Evolutionary conservation across 345 rosid species (phyloP), one percentile per base, ranked within the genome.

Genomic region (Excoecaria agallocha): DNA sequence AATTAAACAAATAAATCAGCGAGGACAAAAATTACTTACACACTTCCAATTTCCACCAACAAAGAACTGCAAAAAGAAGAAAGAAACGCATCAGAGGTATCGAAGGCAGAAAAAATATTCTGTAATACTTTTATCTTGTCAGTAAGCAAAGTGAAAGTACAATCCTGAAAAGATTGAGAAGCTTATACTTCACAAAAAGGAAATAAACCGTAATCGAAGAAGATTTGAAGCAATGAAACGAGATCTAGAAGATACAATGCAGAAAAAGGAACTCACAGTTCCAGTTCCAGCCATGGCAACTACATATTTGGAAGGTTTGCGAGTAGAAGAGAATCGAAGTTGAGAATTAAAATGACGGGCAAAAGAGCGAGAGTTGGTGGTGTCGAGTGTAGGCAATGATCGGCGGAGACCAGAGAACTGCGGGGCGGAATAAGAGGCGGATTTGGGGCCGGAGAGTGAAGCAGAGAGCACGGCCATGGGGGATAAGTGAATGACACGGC

Each of bases 41-140:
- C 99, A 95, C 71, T 95, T 95, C 99, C 99, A 95, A 86, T 95
- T 95, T 65, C 99, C 99, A 56, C 99, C 99, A 74, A 95, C 98
- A 82, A 95, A 95, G 81, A 95, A 95, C 99, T 95, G 96, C 92
- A 85, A 84, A n/a, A 65, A 79, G 48, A 71, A 70, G 54, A 69
- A 74, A 52, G 13, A 37, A 71, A 20, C 20, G 43, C 6, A 43
- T 24, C n/a, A 10, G 22, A 49, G 20, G 24, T 58, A 46, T 11
- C 8, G 39, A 57, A 48, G 50, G 58, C 39, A 13, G 16, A 67
- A 12, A 66, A 30, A 68, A 22, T 4, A 52, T 16, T 3, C 57
- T 16, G n/a, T 6, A 52, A 16, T 52, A 20, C 57, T 5, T 19
- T 19, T 20, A 55, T 20, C 24, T 19, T 8, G 64, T 24, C 64